A percentile compares a stretch with the other conserved stretches of the same genome.
Conservation (phyloP, 2,329 filamentous ascomycete species). For the Colletotrichum sp. region DNA sequence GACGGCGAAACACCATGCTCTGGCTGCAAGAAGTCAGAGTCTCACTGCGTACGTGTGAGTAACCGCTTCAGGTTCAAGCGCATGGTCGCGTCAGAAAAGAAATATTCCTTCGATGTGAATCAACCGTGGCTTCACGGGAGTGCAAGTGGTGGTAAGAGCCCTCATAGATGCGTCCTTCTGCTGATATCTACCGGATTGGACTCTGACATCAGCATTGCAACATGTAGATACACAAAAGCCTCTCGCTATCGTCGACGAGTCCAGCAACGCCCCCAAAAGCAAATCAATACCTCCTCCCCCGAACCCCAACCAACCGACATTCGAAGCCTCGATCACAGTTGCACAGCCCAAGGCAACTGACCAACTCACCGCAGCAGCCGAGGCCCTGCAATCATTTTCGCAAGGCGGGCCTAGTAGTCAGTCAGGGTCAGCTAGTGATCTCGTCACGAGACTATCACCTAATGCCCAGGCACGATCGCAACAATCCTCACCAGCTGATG, state of each 20-base stretch:
- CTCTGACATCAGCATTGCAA: not conserved
- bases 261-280: not conserved
- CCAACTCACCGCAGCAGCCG: not conserved
- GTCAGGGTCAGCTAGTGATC: not conserved
- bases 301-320: not conserved
- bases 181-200: not conserved
- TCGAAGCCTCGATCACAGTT: not conserved
- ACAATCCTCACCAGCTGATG: not conserved
- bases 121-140: not conserved
- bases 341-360: not conserved
- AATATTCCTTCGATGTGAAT: not conserved
- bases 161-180: not conserved
- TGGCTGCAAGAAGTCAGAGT: not conserved
- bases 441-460: accelerated
- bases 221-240: not conserved
- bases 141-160: not conserved
- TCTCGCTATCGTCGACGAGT: not conserved
- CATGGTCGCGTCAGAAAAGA: not conserved
- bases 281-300: not conserved
- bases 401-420: not conserved
- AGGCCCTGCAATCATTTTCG: not conserved
- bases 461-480: not conserved
- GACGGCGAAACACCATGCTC: not conserved
- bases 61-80: slow-evolving; percentile 5
- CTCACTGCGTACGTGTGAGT: not conserved